Evolutionary conservation across 2,329 filamentous ascomycete species (phyloP), one percentile per base, ranked within the genome.

Genomic region (Colletotrichum cuscutae): DNA sequence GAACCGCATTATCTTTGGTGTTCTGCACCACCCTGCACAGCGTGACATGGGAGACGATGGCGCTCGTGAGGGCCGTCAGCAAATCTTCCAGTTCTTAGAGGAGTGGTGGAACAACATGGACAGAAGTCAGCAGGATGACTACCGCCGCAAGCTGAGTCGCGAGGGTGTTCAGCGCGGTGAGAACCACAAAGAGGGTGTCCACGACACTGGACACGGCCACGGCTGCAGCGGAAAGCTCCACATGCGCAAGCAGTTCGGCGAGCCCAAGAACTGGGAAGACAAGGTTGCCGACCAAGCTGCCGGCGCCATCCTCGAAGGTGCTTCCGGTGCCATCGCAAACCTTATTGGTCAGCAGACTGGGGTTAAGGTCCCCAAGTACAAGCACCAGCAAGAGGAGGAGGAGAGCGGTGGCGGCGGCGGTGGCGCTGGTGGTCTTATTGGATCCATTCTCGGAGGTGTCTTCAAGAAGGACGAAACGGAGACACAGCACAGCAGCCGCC

Each of bases 1-100:
- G 76, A 89, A 92, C 79, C 91, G 92, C 74, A 95, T 98, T 81
- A 91, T 97, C 78, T 84, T 90, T 61, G 95, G 94, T 73, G 92
- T 98, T 46, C 90, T 98, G 81, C 94, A 98, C 79, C 95, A 98
- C 82, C 96, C 95, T 2, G 94, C 95, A 60, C 91, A 95, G 76
- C 91, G 93, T 69, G 84, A 91, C 11, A 84, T 88, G 79, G 94
- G 93, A 60, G 86, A 91, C 24, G 93, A 95, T 78, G 93, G 92
- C 12, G 91, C 91, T 13, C 79, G 83, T 8, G 93, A 97, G 77
- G 93, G 95, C 66, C 93, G 95, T 68, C 82, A 86, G 32, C 85
- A 91, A 76, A 96, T 97, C 91, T 98, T 95, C 83, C 81, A 86
- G n/a, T 91, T 92, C 22, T 92, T 98, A 5, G 86, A 94, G 82